Evolutionary conservation across 108 stramenopile species (phyloP).

Genomic region (Nitzschia putrida): DNA sequence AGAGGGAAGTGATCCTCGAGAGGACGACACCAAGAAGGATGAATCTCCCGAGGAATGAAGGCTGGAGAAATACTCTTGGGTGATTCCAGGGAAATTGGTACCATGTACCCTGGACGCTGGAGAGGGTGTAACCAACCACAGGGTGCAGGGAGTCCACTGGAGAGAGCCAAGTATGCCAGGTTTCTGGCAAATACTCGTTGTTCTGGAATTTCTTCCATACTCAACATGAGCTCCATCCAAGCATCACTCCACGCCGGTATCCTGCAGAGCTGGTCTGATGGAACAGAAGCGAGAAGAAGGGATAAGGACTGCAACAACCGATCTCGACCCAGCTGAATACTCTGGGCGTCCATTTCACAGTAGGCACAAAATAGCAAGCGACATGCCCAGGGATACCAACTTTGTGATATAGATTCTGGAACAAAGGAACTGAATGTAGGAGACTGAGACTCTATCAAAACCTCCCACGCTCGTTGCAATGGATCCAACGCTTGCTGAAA

Average conservation of each 20-base stretch:
- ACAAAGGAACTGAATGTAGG: too few relatives aligned
- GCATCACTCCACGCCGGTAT: constrained; percentile 43
- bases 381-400: constrained; percentile 23
- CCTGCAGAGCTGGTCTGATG: constrained; percentile 5
- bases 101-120: constrained; percentile 72
- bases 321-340: constrained; percentile 33
- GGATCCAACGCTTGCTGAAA: constrained; percentile 51
- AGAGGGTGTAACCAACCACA: constrained; percentile 58
- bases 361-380: constrained; percentile 58
- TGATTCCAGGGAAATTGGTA: neutral
- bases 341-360: constrained; percentile 60
- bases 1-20: constrained; percentile 50
- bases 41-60: constrained; percentile 35
- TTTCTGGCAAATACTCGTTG: constrained; percentile 42
- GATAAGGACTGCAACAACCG: constrained; percentile 50
- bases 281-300: constrained; percentile 21
- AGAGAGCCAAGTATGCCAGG: constrained; percentile 56
- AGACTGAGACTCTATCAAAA: too few relatives aligned
- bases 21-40: constrained; percentile 60
- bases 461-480: constrained; percentile 10
- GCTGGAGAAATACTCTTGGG: constrained; percentile 3
- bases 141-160: neutral
- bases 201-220: constrained; percentile 47
- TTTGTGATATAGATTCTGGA: too few relatives aligned
- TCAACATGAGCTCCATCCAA: constrained; percentile 65